Evolutionary conservation across 1,284 basidiomycete genomes (phyloP).

Genomic region (Inonotus obliquus): DNA sequence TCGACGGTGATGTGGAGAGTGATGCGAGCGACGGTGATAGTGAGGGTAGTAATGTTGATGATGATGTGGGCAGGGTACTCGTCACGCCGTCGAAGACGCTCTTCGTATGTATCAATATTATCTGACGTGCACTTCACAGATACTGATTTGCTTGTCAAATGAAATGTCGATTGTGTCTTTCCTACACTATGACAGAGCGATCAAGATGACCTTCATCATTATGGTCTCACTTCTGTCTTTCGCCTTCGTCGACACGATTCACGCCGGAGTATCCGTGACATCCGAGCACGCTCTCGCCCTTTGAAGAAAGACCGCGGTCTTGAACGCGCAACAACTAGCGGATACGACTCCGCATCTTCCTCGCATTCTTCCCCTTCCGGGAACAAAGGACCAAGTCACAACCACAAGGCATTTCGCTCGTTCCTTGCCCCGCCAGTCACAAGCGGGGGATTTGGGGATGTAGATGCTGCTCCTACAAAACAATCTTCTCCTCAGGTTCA

Average conservation of each 20-base stretch:
- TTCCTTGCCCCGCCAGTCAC: not conserved
- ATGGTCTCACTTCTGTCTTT: constrained; percentile 35
- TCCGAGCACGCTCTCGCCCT: too few species aligned
- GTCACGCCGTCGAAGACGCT: constrained; percentile 14
- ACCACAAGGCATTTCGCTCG: not conserved
- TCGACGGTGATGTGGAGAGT: constrained; percentile 7
- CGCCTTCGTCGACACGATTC: constrained; percentile 27
- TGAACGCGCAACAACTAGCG: constrained; percentile 8
- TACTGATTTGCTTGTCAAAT: not conserved
- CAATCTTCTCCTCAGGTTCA: not conserved
- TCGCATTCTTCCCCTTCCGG: constrained; percentile 12
- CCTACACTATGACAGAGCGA: constrained; percentile 30
- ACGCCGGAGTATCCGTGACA: constrained; percentile 20
- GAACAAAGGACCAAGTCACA: not conserved
- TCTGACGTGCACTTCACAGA: not conserved
- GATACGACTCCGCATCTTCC: constrained; percentile 17
- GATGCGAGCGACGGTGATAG: constrained; percentile 12
- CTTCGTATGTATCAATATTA: constrained; percentile 13
- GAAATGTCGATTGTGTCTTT: not conserved
- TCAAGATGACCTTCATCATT: constrained; percentile 31
- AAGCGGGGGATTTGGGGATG: constrained; percentile 2
- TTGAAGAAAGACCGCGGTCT: too few species aligned
- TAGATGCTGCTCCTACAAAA: constrained; percentile 28
- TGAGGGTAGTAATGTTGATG: constrained; percentile 13
- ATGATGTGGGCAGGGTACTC: constrained; percentile 9